Base-by-base conservation (phyloP, 352 stramenopile species). In the Phytophthora tubulina region DNA sequence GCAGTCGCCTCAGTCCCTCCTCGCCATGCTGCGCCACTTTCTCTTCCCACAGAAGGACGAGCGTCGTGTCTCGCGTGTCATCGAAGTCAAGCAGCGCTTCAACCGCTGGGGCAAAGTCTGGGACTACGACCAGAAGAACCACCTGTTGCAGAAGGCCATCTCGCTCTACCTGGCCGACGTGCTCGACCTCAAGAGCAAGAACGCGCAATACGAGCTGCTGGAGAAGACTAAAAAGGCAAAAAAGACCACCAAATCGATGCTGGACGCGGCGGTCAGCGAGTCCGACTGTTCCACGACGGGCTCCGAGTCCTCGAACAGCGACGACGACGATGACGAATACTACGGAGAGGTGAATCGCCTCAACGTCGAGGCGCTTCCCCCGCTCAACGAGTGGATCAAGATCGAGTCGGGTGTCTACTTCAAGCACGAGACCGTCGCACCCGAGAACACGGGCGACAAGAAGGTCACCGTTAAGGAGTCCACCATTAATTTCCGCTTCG, bases 91-190 rank as follows among this genome's bases (percentile, higher is more conserved):
- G 31, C 67, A 87, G 63, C 68, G 76, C 33, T 84, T 78, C 68
- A 80, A 73, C 42, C 38, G 55, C 31, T 75, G 58, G 41, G 80
- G 80, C 30, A 81, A 83, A 45, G 59, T 84, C 55, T 74, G 72
- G 42, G 75, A 82, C 60, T 72, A 80, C 31, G 68, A 86, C 7
- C 63, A 85, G 51, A 75, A 86, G 54, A 84, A 84, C 46, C 57
- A 83, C 30, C 60, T 91, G 52, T 67, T 91, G 31, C 77, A 88
- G 64, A 88, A 85, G 59, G 83, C 83, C 55, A 82, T 91, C 60
- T 65, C 76, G 10, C 42, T 82, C 41, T 80, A 88, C 56, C 48
- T 90, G 49, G 68, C 73, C n/a, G 71, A 79, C 38, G 66, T 76
- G 32, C 65, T 88, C 11, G 60, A 78, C 31, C 72, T 91, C 17